A percentile compares a stretch with the other conserved stretches of the same genome.
phyloP scores from a whole-genome alignment of 768 basidiomycete species.

The Gautieria morchelliformis region DNA sequence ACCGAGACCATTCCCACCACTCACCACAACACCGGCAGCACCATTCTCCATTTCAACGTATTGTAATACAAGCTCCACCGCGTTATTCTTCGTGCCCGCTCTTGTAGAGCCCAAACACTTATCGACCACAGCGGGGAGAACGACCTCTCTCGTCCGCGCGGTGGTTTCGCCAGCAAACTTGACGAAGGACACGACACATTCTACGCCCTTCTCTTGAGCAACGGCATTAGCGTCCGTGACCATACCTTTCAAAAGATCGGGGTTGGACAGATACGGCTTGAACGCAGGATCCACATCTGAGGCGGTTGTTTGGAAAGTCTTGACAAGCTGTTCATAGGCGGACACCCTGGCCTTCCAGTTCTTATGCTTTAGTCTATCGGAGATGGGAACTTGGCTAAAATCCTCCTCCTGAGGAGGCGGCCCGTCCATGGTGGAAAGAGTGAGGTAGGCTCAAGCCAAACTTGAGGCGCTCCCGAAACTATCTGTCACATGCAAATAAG shows the following conservation, averaged over 20 bases:
- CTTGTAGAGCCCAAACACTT: conserved; percentile 90
- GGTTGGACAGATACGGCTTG: conserved; percentile 73
- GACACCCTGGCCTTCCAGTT: conserved; percentile 98
- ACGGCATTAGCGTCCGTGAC: conserved; percentile 90
- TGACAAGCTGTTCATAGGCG: conserved; percentile 82
- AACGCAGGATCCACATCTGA: conserved; percentile 94
- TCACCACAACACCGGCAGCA: conserved; percentile 79
- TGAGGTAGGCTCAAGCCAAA: background rate
- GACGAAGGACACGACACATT: conserved; percentile 76
- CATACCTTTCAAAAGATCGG: conserved; percentile 77
- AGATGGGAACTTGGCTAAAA: conserved; percentile 68
- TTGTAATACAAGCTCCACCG: conserved; percentile 75
- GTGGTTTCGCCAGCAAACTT: conserved; percentile 88
- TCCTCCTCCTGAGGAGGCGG: conserved; percentile 91
- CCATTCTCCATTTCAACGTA: conserved; percentile 92
- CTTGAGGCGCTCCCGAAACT: background rate
- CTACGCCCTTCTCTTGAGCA: conserved; percentile 95
- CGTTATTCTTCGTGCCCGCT: conserved; percentile 82
- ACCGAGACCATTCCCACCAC: conserved; percentile 24
- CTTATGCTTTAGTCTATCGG: conserved; percentile 83
- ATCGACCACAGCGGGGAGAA: conserved; percentile 89
- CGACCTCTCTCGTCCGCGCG: conserved; percentile 66
- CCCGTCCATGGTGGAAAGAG: conserved; percentile 64
- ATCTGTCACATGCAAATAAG: background rate
- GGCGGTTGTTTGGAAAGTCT: conserved; percentile 79